Evolutionary conservation across 108 stramenopile species (phyloP), one percentile per base, ranked within the genome.

Genomic region (Skeletonema marinoi): DNA sequence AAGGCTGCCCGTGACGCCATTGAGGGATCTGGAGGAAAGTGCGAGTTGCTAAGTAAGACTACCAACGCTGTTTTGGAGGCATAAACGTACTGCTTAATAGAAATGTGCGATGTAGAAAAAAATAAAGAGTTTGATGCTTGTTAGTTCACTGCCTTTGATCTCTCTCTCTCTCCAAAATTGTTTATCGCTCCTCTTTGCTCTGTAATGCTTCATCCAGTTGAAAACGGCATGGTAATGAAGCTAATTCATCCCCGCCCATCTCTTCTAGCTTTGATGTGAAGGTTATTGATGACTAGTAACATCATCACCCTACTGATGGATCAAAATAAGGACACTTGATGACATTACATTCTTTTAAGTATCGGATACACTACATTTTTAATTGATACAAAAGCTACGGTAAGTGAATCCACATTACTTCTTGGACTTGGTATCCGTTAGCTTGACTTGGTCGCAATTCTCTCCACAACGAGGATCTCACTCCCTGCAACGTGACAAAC

Each of bases 11-110:
- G 88, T 11, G 93, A 79, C 25, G 95, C 96, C 38, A 98, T 98
- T 77, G 98, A 99, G 77, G 94, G 77, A 63, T 91, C 90, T 39
- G 97, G 97, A 60, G 98, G 98, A 35, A 96, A 95, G 85, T 97
- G 96, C 71, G 80, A 96, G 62, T 60, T 98, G 29, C 78, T 99
- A 44, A 96, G 90, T 60, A 84, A 83, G 32, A 96, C 96, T 46
- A 98, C 97, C 21, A 87, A 90, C 54, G 89, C 94, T 73, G 90
- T 93, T 21, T 85, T 96, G 74, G 91, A 75, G 64, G 88, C 78
- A 39, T 89, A 84, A n/a, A 56, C 17, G 4, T 50, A 41, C 39
- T 1, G 11, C 39, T 29, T 56, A 56, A 56, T 29, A 46, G 21
- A 25, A 29, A 56, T 56, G 54, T 56, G 54, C 54, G 16, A 56